phyloP scores from a whole-genome alignment of 345 rosid genomes.

The Aurinia saxatilis region DNA sequence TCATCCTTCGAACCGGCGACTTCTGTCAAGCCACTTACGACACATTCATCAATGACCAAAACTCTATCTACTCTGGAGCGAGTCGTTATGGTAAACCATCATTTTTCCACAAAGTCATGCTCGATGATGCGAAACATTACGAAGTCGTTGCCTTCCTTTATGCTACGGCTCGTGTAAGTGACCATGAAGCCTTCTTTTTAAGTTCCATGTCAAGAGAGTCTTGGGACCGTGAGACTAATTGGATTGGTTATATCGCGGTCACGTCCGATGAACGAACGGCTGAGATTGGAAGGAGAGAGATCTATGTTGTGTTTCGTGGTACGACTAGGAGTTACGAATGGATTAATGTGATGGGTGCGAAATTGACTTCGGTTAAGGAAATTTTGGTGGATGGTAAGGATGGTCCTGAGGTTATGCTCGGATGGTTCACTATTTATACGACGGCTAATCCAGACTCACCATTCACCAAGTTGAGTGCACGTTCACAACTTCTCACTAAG shows the following conservation, averaged over 20 bases:
- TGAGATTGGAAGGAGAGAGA: constrained; percentile 60
- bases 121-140: constrained; percentile 48
- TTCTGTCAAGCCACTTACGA: constrained; percentile 90
- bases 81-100: constrained; percentile 65
- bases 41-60: constrained; percentile 73
- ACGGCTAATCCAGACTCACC: constrained; percentile 48
- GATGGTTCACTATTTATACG: constrained; percentile 71
- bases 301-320: constrained; percentile 70
- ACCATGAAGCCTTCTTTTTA: constrained; percentile 54
- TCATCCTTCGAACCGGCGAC: constrained; percentile 76
- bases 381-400: constrained; percentile 19
- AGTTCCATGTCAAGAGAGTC: constrained; percentile 64
- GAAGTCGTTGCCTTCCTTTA: constrained; percentile 54
- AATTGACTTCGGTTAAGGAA: constrained; percentile 36
- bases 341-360: constrained; percentile 56
- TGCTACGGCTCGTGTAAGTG: constrained; percentile 61
- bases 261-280: constrained; percentile 45
- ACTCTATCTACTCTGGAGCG: constrained; percentile 72
- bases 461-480: constrained; percentile 53
- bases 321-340: constrained; percentile 81
- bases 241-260: constrained; percentile 79
- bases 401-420: constrained; percentile 66
- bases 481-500: constrained; percentile 45
- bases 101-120: constrained; percentile 59
- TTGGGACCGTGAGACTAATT: constrained; percentile 91